Conservation (phyloP, 1,284 basidiomycete species). For the Ganoderma lucidum region DNA sequence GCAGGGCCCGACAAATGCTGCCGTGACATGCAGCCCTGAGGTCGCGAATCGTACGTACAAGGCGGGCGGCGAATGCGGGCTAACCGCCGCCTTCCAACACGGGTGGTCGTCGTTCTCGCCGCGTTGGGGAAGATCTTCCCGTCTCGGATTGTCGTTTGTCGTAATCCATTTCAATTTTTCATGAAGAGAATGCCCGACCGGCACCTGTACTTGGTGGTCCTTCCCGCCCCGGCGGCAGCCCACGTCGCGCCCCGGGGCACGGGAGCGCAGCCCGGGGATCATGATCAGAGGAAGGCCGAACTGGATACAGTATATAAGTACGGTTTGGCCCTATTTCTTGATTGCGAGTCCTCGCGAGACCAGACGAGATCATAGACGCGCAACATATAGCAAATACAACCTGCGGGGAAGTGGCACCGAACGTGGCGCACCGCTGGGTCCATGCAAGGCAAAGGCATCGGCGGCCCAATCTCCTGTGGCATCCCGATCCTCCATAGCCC, state of each 20-base stretch:
- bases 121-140: slow-evolving; percentile 16
- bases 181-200: background rate
- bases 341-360: background rate
- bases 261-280: slow-evolving; percentile 8
- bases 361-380: background rate
- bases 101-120: slow-evolving; percentile 18
- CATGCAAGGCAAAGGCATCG: background rate
- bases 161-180: background rate
- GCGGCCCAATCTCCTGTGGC: background rate
- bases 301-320: background rate
- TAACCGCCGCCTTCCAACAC: background rate
- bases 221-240: background rate
- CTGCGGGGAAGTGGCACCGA: background rate
- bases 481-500: background rate
- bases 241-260: slow-evolving; percentile 4
- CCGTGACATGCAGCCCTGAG: background rate
- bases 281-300: slow-evolving; percentile 1
- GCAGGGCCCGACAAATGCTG: slow-evolving; percentile 9
- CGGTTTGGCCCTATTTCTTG: background rate
- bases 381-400: background rate
- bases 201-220: background rate
- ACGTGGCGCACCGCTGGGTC: background rate
- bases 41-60: background rate
- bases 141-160: background rate
- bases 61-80: slow-evolving; percentile 1